phyloP scores from a whole-genome alignment of 306 rosid species.

The Astragalus membranaceus region DNA sequence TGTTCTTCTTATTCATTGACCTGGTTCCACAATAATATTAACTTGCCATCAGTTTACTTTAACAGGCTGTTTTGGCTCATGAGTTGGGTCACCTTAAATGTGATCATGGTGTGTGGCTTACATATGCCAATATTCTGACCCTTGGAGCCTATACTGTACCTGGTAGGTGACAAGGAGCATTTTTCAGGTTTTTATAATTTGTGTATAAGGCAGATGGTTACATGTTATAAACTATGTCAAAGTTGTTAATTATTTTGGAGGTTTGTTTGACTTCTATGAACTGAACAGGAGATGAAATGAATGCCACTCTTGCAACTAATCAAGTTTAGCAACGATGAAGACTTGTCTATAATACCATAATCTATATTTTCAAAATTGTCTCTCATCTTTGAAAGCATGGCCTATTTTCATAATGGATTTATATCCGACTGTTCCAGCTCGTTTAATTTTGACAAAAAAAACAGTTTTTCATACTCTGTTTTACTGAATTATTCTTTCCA shows the following conservation, averaged over 20 bases:
- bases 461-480: background rate
- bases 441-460: background rate
- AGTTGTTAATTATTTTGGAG: slow-evolving; percentile 12
- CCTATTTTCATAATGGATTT: background rate
- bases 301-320: background rate
- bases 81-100: slow-evolving; percentile 98
- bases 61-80: slow-evolving; percentile 97
- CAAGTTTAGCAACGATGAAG: slow-evolving; percentile 6
- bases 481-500: background rate
- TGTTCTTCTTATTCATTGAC: background rate
- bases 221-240: background rate
- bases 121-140: slow-evolving; percentile 91
- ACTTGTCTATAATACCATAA: background rate
- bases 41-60: slow-evolving; percentile 24
- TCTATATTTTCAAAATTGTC: background rate
- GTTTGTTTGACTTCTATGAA: background rate
- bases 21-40: slow-evolving; percentile 6
- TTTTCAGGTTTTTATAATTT: background rate
- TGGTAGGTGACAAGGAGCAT: slow-evolving; percentile 46
- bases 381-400: slow-evolving; percentile 4
- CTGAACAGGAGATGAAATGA: background rate
- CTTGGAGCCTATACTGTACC: slow-evolving; percentile 86
- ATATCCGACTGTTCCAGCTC: background rate
- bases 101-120: slow-evolving; percentile 97
- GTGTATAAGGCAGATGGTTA: background rate